These are phyloP conservation scores for Porcisia hertigi DNA, from an alignment of 208 protist genomes.

Conservation along the genomic window DNA sequence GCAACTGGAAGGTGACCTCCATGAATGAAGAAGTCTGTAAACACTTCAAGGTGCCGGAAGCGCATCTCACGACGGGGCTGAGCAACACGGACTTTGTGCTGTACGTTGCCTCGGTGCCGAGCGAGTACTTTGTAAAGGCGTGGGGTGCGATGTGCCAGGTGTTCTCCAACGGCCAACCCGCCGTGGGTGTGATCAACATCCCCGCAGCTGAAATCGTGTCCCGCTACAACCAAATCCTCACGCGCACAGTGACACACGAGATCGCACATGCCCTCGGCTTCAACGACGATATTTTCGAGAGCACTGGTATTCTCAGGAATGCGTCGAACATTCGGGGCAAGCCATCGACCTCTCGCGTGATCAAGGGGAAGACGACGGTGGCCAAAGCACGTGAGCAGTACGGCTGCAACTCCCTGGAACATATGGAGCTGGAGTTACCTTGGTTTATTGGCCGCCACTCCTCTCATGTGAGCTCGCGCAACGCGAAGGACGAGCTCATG, in stretches of 20 bases:
- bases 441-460: no score
- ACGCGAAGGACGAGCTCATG: no score
- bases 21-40: no score
- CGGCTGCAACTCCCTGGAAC: conserved; percentile 47
- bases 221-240: neutral
- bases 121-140: no score
- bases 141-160: no score
- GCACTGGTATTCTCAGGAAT: neutral
- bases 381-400: conserved; percentile 72
- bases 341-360: neutral
- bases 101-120: no score
- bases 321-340: conserved; percentile 30
- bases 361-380: conserved; percentile 38
- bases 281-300: conserved; percentile 11
- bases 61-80: no score
- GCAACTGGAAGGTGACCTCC: no score
- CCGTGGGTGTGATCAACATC: conserved; percentile 58
- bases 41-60: no score
- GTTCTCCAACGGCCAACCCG: conserved; percentile 16
- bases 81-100: no score
- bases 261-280: conserved; percentile 87
- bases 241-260: conserved; percentile 68
- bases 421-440: conserved; percentile 87
- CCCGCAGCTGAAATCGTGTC: conserved; percentile 29
- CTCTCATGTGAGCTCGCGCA: no score